These are phyloP conservation scores for Penicillium sp. DNA, from an alignment of 2,329 filamentous ascomycete genomes.

Conservation along the genomic window DNA sequence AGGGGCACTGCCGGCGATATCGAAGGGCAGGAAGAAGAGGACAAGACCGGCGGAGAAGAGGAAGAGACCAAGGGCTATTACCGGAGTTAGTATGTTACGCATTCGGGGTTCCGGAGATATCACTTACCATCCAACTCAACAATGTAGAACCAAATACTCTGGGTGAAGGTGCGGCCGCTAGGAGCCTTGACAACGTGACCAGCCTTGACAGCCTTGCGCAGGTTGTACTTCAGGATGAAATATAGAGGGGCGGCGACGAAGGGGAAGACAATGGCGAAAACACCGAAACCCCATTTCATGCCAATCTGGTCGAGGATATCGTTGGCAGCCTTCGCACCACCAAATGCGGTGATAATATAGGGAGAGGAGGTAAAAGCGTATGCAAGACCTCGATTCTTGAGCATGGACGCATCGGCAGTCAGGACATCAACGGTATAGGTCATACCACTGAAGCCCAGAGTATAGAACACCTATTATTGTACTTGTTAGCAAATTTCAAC, in stretches of 20 bases:
- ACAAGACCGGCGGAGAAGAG: conserved; percentile 61
- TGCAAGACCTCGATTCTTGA: conserved; percentile 62
- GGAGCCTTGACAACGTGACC: conserved; percentile 49
- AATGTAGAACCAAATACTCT: conserved; percentile 54
- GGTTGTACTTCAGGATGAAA: conserved; percentile 55
- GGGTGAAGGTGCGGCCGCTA: conserved; percentile 45
- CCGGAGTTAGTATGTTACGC: background rate
- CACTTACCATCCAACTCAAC: conserved; percentile 59
- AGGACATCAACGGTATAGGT: conserved; percentile 59
- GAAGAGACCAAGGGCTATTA: conserved; percentile 56
- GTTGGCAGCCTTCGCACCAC: conserved; percentile 55
- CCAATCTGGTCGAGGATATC: conserved; percentile 51
- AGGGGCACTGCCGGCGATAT: conserved; percentile 45
- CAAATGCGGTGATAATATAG: conserved; percentile 63
- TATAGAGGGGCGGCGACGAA: conserved; percentile 57
- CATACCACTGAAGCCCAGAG: conserved; percentile 57
- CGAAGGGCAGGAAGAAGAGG: conserved; percentile 50
- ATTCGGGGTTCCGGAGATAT: too few relatives aligned
- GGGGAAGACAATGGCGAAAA: conserved; percentile 62
- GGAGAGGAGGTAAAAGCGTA: conserved; percentile 62
- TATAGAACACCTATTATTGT: conserved; percentile 36
- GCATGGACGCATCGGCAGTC: conserved; percentile 60
- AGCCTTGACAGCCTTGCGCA: conserved; percentile 55
- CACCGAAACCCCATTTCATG: conserved; percentile 64
- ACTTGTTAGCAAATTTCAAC: background rate